Percentiles rank a stretch among this genome's conserved stretches.
Evolutionary conservation across 2,329 filamentous ascomycete genomes (phyloP).

Genomic region (Ophiostoma ulmi): DNA sequence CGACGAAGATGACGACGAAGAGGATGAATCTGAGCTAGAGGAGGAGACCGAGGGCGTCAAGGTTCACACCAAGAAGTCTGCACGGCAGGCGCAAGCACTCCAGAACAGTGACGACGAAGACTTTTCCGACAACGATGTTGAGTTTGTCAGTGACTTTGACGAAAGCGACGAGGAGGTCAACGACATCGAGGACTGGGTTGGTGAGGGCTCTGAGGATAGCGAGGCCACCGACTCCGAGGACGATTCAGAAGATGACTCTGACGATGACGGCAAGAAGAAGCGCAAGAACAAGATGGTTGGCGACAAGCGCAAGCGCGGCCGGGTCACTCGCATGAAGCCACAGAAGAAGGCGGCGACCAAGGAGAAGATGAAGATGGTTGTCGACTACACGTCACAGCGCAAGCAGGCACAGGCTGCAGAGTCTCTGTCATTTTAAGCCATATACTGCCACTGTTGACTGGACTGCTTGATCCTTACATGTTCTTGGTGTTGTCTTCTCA

Average conservation of each 20-base stretch:
- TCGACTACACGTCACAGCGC: slow-evolving; percentile 21
- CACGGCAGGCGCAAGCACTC: slow-evolving; percentile 19
- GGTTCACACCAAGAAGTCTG: slow-evolving; percentile 15
- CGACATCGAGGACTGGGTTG: slow-evolving; percentile 90
- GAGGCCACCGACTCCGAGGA: slow-evolving; percentile 57
- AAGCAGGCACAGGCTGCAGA: slow-evolving; percentile 20
- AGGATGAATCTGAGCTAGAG: slow-evolving; percentile 66
- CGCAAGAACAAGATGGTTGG: slow-evolving; percentile 49
- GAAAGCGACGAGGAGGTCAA: slow-evolving; percentile 74
- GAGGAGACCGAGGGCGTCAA: slow-evolving; percentile 51
- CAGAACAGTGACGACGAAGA: slow-evolving; percentile 56
- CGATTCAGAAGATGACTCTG: slow-evolving; percentile 52
- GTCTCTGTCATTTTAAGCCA: slow-evolving; percentile 18
- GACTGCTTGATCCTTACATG: not conserved
- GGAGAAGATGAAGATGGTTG: slow-evolving; percentile 27
- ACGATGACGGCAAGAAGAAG: slow-evolving; percentile 46
- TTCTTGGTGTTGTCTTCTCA: not conserved
- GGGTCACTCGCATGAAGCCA: slow-evolving; percentile 46
- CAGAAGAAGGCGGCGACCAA: slow-evolving; percentile 55
- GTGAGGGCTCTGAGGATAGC: slow-evolving; percentile 61
- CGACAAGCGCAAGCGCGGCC: slow-evolving; percentile 49
- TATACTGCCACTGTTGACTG: not conserved
- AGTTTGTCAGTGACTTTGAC: slow-evolving; percentile 90
- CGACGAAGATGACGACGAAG: slow-evolving; percentile 58
- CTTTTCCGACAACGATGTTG: slow-evolving; percentile 66